Base-by-base conservation (phyloP, 345 rosid genomes). In the Eucalyptus leucophloia region DNA sequence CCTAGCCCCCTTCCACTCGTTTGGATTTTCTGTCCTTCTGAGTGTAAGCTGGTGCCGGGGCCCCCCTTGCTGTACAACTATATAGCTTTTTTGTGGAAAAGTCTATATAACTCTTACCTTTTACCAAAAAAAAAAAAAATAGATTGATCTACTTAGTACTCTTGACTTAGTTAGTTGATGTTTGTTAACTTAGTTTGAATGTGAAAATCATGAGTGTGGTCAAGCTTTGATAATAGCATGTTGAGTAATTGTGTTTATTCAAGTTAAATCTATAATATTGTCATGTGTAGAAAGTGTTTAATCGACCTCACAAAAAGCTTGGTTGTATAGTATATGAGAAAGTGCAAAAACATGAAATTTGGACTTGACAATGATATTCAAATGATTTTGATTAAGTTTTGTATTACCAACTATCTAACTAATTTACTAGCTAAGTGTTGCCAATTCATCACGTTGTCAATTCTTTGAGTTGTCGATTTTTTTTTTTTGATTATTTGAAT, bases 41-140 rank as follows among this genome's bases (percentile, higher is more conserved):
- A 49, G 50, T 49, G 50, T 49, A 13, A 49, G 50, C 0, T 4
- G 50, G 16, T 49, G 50, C 0, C 16, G 2, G 5, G 49, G 2
- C 50, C 1, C 50, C 15, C 50, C 49, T 12, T 49, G 16, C 0
- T 12, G 6, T 49, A 49, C 16, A 13, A 1, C 1, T 49, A 0
- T 49, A 49, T 49, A 49, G 16, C 50, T 49, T 49, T 49, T 49
- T 49, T 12, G 15, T 49, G 50, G 1, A 49, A 49, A 49, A 49
- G 50, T 13, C 16, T 49, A 49, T 49, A 49, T 49, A 49, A 0
- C 50, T 49, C 50, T 49, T 49, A 49, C 50, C 2, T 49, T 49
- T 49, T 49, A 49, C 50, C 6, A 12, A 49, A 49, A 49, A 49
- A 12, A 54, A 3, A 44, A 47, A 0, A 47, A 47, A 0, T 56